Evolutionary conservation across 768 basidiomycete genomes (phyloP).

Genomic region (Chalciporus piperatus): DNA sequence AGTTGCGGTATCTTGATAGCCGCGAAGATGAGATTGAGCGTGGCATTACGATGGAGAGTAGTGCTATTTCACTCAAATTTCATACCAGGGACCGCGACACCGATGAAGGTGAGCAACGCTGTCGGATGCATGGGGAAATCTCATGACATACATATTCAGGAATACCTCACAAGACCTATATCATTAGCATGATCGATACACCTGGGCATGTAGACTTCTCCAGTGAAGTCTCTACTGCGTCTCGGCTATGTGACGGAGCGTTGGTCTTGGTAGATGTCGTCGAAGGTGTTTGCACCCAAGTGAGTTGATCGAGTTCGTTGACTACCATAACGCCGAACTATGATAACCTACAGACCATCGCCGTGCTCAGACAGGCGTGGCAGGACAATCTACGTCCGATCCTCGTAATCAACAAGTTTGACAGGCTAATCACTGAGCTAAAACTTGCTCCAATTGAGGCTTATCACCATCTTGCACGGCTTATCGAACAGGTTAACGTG

Average conservation of each 20-base stretch:
- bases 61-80: slow-evolving; percentile 88
- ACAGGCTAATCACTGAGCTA: slow-evolving; percentile 91
- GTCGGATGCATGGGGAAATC: slow-evolving; percentile 8
- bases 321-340: too few species aligned
- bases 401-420: slow-evolving; percentile 95
- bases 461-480: slow-evolving; percentile 87
- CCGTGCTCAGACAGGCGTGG: slow-evolving; percentile 95
- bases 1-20: slow-evolving; percentile 92
- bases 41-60: slow-evolving; percentile 99
- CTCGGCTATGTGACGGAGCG: slow-evolving; percentile 91
- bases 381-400: slow-evolving; percentile 83
- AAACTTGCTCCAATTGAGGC: slow-evolving; percentile 89
- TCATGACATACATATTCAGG: slow-evolving; percentile 44
- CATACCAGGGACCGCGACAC: slow-evolving; percentile 62
- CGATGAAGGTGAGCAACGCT: slow-evolving; percentile 55
- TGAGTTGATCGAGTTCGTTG: slow-evolving; percentile 30
- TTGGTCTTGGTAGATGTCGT: slow-evolving; percentile 95
- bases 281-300: slow-evolving; percentile 98
- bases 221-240: slow-evolving; percentile 93
- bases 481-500: slow-evolving; percentile 97
- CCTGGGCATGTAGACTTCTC: slow-evolving; percentile 99
- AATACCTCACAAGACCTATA: slow-evolving; percentile 63
- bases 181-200: slow-evolving; percentile 96
- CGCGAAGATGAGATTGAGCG: slow-evolving; percentile 96
- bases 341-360: slow-evolving; percentile 66